Base-by-base conservation (phyloP, 2,329 filamentous ascomycete genomes). In the Cladobotryum protrusum region DNA sequence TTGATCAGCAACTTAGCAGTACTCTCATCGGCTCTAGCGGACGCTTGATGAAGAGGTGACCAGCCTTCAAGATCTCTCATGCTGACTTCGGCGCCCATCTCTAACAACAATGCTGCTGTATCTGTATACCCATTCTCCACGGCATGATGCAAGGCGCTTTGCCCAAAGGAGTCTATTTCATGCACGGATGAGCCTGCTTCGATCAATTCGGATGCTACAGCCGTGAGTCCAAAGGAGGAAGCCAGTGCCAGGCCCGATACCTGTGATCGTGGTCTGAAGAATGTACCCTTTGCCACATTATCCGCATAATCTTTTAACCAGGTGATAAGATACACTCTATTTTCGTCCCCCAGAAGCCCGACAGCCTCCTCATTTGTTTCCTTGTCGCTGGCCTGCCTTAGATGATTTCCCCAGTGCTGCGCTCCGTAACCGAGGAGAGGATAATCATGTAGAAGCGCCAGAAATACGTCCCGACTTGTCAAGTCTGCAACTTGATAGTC, bases 311-410 rank as follows among this genome's bases (percentile, higher is more conserved):
- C 5, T 37, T 37, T 37, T 12, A 37, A 37, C 35, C 12, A 37
- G 5, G 12, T 13, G 35, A 37, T 13, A 37, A 37, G 5, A 37
- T 37, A 12, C 2, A 37, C 35, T 24, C 7, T 24, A 24, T 7
- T 4, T 24, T 24, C 7, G 7, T 24, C 20, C 20, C 7, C 20
- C 20, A 24, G 20, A 4, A 24, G 20, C 20, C 7, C 7, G 7
- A 24, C 4, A 24, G 20, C 20, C 20, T 24, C 4, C 20, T 55
- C 61, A 65, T 3, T 41, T 33, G 1, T 13, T 35, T 15, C 48
- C 41, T 4, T 49, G 65, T 17, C 52, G 46, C 24, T 67, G 56
- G 39, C n/a, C n/a, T n/a, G n/a, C n/a, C n/a, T n/a, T n/a, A n/a
- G n/a, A n/a, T n/a, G n/a, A n/a, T n/a, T n/a, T n/a, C n/a, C n/a